Conservation (phyloP, 768 basidiomycete genomes). For the Hygrophorus russula region DNA sequence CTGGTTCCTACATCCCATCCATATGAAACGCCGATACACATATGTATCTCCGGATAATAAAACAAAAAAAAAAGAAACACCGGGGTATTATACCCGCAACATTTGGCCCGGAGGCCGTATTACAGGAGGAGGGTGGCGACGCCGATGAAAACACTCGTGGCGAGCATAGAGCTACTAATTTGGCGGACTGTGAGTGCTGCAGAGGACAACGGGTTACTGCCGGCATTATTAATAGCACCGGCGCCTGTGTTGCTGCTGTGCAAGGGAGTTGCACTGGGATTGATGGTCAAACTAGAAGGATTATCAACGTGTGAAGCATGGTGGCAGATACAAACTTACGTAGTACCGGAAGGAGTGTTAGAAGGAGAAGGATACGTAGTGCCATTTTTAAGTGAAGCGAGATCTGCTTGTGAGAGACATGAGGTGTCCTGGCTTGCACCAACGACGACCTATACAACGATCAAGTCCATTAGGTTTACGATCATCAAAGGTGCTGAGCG, state of each 20-base stretch:
- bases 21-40: neutral
- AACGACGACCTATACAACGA: constrained; percentile 26
- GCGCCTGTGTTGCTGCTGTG: constrained; percentile 13
- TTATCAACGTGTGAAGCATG: constrained; percentile 3
- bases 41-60: constrained; percentile 2
- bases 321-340: neutral
- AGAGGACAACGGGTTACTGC: constrained; percentile 23
- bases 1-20: neutral
- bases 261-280: constrained; percentile 6
- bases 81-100: constrained; percentile 1
- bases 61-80: neutral
- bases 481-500: constrained; percentile 2
- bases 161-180: constrained; percentile 29
- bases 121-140: constrained; percentile 23
- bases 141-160: constrained; percentile 29
- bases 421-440: constrained; percentile 24
- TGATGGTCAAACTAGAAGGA: neutral
- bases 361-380: neutral
- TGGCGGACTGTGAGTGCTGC: constrained; percentile 25
- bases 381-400: constrained; percentile 2
- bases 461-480: neutral
- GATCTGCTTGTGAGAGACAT: constrained; percentile 18
- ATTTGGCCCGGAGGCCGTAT: constrained; percentile 3
- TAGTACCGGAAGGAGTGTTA: constrained; percentile 4
- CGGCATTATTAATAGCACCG: constrained; percentile 36